phyloP scores from a whole-genome alignment of 1,139 yeast genomes.

The Protomyces pachydermus region DNA sequence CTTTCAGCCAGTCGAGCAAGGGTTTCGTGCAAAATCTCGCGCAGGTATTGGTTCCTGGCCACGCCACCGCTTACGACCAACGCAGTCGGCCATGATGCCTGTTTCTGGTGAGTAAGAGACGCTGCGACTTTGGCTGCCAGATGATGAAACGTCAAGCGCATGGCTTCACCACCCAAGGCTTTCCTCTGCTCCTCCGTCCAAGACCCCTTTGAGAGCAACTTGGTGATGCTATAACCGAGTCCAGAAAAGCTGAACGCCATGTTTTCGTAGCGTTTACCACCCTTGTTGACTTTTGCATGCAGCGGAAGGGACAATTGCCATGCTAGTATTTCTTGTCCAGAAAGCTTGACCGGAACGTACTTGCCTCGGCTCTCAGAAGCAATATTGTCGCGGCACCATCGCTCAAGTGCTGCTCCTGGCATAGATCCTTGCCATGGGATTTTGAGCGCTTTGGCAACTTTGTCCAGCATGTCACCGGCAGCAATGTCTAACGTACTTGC shows the following conservation, averaged over 20 bases:
- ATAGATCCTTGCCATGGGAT: constrained; percentile 58
- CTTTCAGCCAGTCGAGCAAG: not conserved
- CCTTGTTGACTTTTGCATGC: constrained; percentile 18
- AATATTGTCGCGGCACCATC: constrained; percentile 42
- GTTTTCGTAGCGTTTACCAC: constrained; percentile 8
- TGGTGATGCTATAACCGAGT: constrained; percentile 21
- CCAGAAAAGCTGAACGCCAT: constrained; percentile 30
- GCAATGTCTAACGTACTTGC: constrained; percentile 82
- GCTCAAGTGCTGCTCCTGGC: constrained; percentile 79
- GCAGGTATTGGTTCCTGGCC: constrained; percentile 28
- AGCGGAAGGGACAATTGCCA: constrained; percentile 41
- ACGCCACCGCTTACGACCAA: constrained; percentile 31
- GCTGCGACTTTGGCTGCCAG: constrained; percentile 20
- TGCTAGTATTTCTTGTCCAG: constrained; percentile 2
- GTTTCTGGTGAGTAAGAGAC: not conserved
- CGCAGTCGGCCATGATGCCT: constrained; percentile 2
- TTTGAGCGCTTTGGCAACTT: constrained; percentile 83
- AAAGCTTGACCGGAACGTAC: not conserved
- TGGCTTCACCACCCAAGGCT: constrained; percentile 26
- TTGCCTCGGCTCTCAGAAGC: not conserved
- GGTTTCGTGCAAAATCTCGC: constrained; percentile 16
- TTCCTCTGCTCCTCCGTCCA: constrained; percentile 10
- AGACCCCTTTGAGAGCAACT: constrained; percentile 5
- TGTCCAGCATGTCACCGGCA: constrained; percentile 88
- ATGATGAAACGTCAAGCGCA: constrained; percentile 29